Conservation (phyloP, 2,329 filamentous ascomycete species). For the Clonostachys rhizophaga region DNA sequence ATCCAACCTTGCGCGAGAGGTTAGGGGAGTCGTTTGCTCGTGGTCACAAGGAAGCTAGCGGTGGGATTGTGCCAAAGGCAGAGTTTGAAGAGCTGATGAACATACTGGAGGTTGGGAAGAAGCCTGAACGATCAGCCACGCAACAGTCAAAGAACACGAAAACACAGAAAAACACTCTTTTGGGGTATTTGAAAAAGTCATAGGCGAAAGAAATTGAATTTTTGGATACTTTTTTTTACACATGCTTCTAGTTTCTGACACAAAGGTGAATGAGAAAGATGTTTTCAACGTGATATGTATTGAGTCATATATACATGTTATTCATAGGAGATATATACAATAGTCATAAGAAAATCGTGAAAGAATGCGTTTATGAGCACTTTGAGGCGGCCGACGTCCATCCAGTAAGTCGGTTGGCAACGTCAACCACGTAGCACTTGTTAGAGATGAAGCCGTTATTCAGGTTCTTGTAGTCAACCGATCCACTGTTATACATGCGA, state of each 20-base stretch:
- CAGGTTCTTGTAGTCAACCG: constrained; percentile 12
- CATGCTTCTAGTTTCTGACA: no score
- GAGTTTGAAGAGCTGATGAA: constrained; percentile 63
- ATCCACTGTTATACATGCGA: constrained; percentile 13
- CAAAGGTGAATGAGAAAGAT: no score
- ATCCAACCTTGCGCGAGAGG: constrained; percentile 33
- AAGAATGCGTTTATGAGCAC: neutral
- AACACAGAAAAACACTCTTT: no score
- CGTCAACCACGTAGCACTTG: constrained; percentile 11
- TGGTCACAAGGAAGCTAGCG: constrained; percentile 64
- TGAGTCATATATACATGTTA: no score
- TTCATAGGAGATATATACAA: no score
- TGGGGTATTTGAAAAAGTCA: no score
- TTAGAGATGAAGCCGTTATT: constrained; percentile 9
- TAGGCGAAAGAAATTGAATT: no score
- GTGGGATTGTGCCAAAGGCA: constrained; percentile 53
- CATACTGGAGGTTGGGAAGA: constrained; percentile 53
- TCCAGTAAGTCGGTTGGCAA: constrained; percentile 12
- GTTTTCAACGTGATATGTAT: no score
- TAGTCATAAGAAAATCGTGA: no score
- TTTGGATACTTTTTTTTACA: no score
- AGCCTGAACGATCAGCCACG: constrained; percentile 13
- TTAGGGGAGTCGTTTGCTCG: constrained; percentile 60
- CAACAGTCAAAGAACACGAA: no score
- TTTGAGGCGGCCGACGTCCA: constrained; percentile 8